These are phyloP conservation scores for Conoideocrella luteorostrata DNA, from an alignment of 2,329 filamentous ascomycete genomes.

Conservation along the genomic window DNA sequence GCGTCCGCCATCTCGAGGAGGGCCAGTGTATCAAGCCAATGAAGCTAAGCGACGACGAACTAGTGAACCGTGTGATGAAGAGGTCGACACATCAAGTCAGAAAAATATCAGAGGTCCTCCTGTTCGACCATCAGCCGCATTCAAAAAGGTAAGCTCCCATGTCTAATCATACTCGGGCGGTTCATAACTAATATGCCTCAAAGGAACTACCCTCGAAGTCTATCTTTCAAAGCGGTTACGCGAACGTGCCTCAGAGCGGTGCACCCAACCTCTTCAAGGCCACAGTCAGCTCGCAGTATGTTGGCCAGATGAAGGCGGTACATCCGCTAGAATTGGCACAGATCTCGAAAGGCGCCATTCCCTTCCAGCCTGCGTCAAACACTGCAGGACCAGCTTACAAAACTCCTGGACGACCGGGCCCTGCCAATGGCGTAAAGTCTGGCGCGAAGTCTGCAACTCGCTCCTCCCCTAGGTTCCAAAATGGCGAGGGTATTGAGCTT, in stretches of 20 bases:
- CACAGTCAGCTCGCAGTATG: conserved; percentile 60
- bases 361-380: conserved; percentile 69
- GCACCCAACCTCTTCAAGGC: conserved; percentile 58
- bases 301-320: conserved; percentile 53
- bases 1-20: conserved; percentile 37
- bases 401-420: conserved; percentile 57
- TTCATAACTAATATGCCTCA: background rate
- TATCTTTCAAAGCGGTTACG: conserved; percentile 55
- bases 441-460: conserved; percentile 53
- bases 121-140: conserved; percentile 68
- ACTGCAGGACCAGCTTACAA: conserved; percentile 54
- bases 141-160: conserved; percentile 55
- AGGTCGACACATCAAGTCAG: conserved; percentile 51
- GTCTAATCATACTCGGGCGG: background rate
- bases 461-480: conserved; percentile 79
- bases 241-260: conserved; percentile 47
- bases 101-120: conserved; percentile 70
- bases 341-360: conserved; percentile 80
- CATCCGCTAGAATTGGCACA: conserved; percentile 82
- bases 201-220: conserved; percentile 58
- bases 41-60: conserved; percentile 78
- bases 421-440: conserved; percentile 41
- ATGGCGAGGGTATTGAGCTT: conserved; percentile 83
- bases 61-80: conserved; percentile 63
- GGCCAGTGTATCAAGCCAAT: conserved; percentile 58